phyloP scores from a whole-genome alignment of 805 yeast genomes.

The Zygoascus flipseniorum region DNA sequence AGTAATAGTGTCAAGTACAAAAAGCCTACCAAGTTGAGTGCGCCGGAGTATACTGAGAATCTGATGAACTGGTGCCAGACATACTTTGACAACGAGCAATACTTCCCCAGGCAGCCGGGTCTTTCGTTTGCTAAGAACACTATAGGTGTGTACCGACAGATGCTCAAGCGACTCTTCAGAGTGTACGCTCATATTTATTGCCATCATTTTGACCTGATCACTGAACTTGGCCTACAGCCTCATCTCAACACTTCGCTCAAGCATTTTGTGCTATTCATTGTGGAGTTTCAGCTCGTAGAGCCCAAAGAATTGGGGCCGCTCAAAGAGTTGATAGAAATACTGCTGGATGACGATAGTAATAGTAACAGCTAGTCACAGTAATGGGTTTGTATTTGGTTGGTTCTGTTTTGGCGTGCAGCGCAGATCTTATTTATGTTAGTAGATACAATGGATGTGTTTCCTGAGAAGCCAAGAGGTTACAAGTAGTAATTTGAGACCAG shows the following conservation, averaged over 20 bases:
- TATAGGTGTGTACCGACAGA: conserved; percentile 68
- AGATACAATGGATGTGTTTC: too few species aligned
- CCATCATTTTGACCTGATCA: conserved; percentile 92
- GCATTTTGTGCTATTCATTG: conserved; percentile 82
- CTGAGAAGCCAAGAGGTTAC: too few species aligned
- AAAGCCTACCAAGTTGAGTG: conserved; percentile 80
- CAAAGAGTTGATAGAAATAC: conserved; percentile 66
- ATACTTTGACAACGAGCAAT: conserved; percentile 81
- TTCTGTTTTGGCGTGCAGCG: too few species aligned
- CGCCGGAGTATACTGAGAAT: conserved; percentile 91
- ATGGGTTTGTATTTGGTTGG: too few species aligned
- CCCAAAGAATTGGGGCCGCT: conserved; percentile 87
- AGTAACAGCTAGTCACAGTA: too few species aligned
- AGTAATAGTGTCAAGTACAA: conserved; percentile 37
- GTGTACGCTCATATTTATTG: conserved; percentile 97
- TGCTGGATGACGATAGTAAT: conserved; percentile 37
- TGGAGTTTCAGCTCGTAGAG: conserved; percentile 70
- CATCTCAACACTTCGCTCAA: conserved; percentile 90
- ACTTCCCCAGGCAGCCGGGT: conserved; percentile 84
- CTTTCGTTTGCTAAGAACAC: conserved; percentile 89
- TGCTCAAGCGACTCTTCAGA: conserved; percentile 83
- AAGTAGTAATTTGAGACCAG: too few species aligned
- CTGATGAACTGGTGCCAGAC: conserved; percentile 93
- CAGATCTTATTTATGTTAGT: too few species aligned
- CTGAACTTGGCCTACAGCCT: conserved; percentile 85